Conservation (phyloP, 805 yeast genomes). For the Metschnikowia lunata region DNA sequence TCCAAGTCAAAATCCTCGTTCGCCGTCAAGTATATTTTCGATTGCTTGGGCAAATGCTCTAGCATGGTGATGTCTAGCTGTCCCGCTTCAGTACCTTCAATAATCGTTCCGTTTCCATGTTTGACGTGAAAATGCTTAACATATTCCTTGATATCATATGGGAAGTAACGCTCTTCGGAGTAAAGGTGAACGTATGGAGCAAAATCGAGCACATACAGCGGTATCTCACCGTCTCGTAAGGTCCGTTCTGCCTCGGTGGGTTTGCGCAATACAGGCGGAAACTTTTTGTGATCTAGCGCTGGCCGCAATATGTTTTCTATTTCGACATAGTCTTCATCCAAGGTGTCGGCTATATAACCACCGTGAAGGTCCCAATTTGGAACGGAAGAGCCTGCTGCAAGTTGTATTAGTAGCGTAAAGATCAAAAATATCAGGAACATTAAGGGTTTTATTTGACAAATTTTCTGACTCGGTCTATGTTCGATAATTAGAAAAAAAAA, state of each 20-base stretch:
- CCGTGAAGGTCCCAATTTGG: slow-evolving; percentile 20
- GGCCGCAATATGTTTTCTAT: slow-evolving; percentile 25
- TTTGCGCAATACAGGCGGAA: slow-evolving; percentile 35
- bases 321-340: slow-evolving; percentile 20
- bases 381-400: slow-evolving; percentile 10
- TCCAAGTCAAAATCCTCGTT: slow-evolving; percentile 60
- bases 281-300: slow-evolving; percentile 20
- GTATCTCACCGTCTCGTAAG: slow-evolving; percentile 52
- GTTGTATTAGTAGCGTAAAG: slow-evolving; percentile 3
- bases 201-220: slow-evolving; percentile 56
- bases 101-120: slow-evolving; percentile 44
- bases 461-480: not conserved
- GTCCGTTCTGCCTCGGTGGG: slow-evolving; percentile 35
- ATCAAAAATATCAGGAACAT: slow-evolving; percentile 1
- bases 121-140: slow-evolving; percentile 62
- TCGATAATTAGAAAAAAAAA: too few relatives aligned
- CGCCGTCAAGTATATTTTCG: slow-evolving; percentile 56
- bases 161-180: slow-evolving; percentile 82
- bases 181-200: slow-evolving; percentile 82
- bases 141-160: slow-evolving; percentile 72
- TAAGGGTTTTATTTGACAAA: not conserved
- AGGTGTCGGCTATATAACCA: slow-evolving; percentile 21
- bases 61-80: slow-evolving; percentile 30
- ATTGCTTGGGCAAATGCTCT: slow-evolving; percentile 26
- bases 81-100: slow-evolving; percentile 29